These are phyloP conservation scores for Paramyrothecium roridum DNA, from an alignment of 2,329 filamentous ascomycete genomes.

Conservation along the genomic window DNA sequence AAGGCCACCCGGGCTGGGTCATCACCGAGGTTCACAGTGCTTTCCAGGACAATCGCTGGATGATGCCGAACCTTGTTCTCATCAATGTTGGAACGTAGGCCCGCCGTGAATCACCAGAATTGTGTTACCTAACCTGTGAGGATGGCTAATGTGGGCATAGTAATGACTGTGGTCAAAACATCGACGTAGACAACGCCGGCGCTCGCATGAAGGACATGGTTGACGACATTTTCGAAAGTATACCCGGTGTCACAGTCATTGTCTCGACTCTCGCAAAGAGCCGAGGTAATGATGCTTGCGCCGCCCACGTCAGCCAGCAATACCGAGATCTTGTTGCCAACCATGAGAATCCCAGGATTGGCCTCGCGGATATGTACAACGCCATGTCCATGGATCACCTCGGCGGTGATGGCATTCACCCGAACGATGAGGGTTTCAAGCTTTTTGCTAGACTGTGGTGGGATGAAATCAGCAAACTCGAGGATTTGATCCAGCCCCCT, in stretches of 20 bases:
- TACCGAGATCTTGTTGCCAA: slow-evolving; percentile 16
- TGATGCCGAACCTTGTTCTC: slow-evolving; percentile 13
- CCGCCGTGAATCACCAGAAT: not conserved
- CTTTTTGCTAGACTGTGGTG: slow-evolving; percentile 34
- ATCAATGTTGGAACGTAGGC: slow-evolving; percentile 16
- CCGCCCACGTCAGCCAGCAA: slow-evolving; percentile 27
- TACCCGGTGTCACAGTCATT: slow-evolving; percentile 5
- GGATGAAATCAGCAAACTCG: slow-evolving; percentile 13
- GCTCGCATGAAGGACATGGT: not conserved
- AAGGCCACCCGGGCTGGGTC: not conserved
- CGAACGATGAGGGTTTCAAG: slow-evolving; percentile 28
- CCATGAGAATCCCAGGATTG: slow-evolving; percentile 3
- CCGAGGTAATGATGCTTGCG: slow-evolving; percentile 16
- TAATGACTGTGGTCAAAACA: not conserved
- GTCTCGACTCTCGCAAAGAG: slow-evolving; percentile 10
- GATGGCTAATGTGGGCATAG: not conserved
- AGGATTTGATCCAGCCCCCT: not conserved
- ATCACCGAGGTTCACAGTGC: not conserved
- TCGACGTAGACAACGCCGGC: not conserved
- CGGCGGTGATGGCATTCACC: slow-evolving; percentile 30
- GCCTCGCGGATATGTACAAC: slow-evolving; percentile 9
- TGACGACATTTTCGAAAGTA: not conserved
- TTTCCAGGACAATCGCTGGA: slow-evolving; percentile 3
- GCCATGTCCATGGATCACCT: slow-evolving; percentile 15
- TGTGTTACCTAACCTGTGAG: not conserved